Evolutionary conservation across 768 basidiomycete genomes (phyloP), one percentile per base, ranked within the genome.

Genomic region (Trichaptum fuscoviolaceum): DNA sequence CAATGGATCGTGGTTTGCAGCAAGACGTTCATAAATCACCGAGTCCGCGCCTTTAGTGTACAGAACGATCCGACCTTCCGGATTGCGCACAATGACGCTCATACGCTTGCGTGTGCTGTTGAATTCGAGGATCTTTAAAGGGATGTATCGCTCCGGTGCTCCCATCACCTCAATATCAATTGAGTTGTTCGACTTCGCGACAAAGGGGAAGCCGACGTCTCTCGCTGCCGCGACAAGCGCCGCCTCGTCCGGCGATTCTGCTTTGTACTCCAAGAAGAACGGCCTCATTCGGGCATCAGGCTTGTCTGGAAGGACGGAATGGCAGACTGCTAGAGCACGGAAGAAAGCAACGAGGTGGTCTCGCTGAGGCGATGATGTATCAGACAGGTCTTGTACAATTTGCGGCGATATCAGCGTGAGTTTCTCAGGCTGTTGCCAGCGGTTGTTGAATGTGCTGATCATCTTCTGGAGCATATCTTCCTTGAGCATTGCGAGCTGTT

Each of bases 11-110:
- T 93, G 92, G 69, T 91, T 85, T 61, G 81, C 77, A n/a, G 85
- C 83, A 2, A 99, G 83, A 12, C 96, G 87, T 70, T 89, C 88
- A 73, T 96, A 96, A 71, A 99, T 91, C 72, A 99, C 95, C 70
- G 88, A 91, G 76, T 99, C 96, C 17, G 96, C 96, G n/a, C 96
- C 96, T 77, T 98, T 99, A 84, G 90, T 92, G 74, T 95, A 96
- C 67, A 98, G 78, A 27, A 95, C 80, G 67, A 97, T 79, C 71
- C 83, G 81, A 20, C 94, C 93, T 65, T 94, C 91, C 0, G 96
- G 93, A 63, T 85, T 84, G 27, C 96, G 91, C 58, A 94, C 87
- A 67, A 98, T 79, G 59, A 94, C 92, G 74, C 92, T 95, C 96
- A 99, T 99, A 66, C 96, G 84, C 80, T 99, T 99, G 68, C 96